Percentiles rank a stretch among this genome's conserved stretches.
These are phyloP conservation scores for Acacia concinna DNA, from an alignment of 331 rosid species.

Conservation along the genomic window DNA sequence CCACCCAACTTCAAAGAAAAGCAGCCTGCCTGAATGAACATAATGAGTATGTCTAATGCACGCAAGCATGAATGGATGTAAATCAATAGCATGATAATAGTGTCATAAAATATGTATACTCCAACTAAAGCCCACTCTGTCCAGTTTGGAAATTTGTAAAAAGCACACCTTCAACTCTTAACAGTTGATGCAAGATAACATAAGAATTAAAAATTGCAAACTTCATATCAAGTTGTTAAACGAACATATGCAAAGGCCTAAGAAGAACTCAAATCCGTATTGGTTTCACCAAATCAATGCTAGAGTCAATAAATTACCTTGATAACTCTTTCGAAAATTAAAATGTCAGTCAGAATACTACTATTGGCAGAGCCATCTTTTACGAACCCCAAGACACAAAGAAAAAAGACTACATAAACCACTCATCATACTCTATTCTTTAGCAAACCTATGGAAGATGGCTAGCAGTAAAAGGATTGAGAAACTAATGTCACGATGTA, in stretches of 20 bases:
- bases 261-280: background rate
- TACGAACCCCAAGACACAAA: conserved; percentile 11
- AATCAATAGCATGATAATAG: conserved; percentile 7
- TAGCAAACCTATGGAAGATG: conserved; percentile 22
- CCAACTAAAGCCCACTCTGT: background rate
- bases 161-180: background rate
- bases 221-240: conserved; percentile 17
- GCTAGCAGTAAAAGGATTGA: conserved; percentile 26
- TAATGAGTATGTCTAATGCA: background rate
- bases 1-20: background rate
- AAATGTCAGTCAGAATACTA: conserved; percentile 1
- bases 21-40: background rate
- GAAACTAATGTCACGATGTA: conserved; percentile 8
- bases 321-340: conserved; percentile 14
- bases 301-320: background rate
- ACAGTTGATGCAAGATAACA: background rate
- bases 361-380: conserved; percentile 6
- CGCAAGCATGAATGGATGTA: background rate
- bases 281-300: conserved; percentile 9
- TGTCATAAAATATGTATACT: conserved; percentile 2
- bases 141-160: conserved; percentile 10
- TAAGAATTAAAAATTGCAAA: conserved; percentile 7
- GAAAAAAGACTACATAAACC: conserved; percentile 7
- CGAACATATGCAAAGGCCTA: conserved; percentile 7
- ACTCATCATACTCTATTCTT: background rate